Evolutionary conservation across 768 basidiomycete species (phyloP).

Genomic region (Piloderma croceum): DNA sequence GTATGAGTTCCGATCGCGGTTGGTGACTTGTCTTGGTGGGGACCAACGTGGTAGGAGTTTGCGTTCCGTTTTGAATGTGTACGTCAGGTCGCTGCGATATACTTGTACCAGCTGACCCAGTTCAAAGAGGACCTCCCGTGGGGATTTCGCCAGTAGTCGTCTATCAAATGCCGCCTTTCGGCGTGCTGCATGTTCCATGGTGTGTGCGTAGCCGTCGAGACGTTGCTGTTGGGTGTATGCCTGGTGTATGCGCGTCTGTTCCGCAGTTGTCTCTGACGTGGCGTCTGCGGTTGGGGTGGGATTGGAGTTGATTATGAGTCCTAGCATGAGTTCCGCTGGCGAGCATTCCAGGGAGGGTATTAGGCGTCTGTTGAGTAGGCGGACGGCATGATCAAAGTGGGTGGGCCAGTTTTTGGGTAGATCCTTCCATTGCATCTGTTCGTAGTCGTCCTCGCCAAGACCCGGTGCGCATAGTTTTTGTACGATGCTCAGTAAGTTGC

Average conservation of each 20-base stretch:
- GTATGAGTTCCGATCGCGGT: constrained; percentile 19
- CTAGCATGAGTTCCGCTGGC: constrained; percentile 30
- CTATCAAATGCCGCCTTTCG: constrained; percentile 26
- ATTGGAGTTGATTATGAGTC: constrained; percentile 24
- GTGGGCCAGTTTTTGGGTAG: constrained; percentile 27
- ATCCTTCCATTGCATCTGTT: constrained; percentile 9
- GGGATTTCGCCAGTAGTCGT: constrained; percentile 7
- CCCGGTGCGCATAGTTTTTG: constrained; percentile 29
- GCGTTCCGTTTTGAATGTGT: constrained; percentile 20
- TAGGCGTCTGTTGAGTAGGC: neutral
- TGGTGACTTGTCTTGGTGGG: constrained; percentile 14
- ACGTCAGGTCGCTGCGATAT: constrained; percentile 12
- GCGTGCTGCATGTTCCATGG: constrained; percentile 15
- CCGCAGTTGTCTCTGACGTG: neutral
- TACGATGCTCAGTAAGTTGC: constrained; percentile 22
- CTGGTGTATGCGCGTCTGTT: constrained; percentile 3
- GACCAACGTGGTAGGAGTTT: constrained; percentile 31
- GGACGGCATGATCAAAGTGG: constrained; percentile 25
- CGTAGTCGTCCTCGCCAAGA: constrained; percentile 21
- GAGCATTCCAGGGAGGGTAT: neutral
- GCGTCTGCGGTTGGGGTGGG: constrained; percentile 16
- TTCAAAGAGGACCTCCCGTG: constrained; percentile 20
- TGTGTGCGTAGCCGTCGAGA: constrained; percentile 23
- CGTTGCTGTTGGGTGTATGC: constrained; percentile 25
- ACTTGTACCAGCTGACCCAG: constrained; percentile 28